phyloP scores from a whole-genome alignment of 176 grass and related monocot species.

The Eleusine indica region DNA sequence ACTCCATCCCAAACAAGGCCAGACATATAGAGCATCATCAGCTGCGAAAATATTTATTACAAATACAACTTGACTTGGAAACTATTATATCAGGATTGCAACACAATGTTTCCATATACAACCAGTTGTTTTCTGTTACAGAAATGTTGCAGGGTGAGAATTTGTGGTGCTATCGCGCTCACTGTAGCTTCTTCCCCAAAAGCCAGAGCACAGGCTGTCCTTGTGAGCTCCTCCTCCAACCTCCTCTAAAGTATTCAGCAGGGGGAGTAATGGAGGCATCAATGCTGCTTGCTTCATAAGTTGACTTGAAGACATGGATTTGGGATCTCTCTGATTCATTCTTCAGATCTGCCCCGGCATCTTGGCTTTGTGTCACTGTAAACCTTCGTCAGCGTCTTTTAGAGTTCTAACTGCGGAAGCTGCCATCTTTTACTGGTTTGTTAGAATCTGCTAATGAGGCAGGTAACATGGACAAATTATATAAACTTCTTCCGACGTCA shows the following conservation, averaged over 20 bases:
- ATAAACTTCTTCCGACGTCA: constrained; percentile 11
- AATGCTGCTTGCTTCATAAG: constrained; percentile 54
- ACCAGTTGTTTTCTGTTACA: neutral
- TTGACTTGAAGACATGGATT: constrained; percentile 53
- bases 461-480: constrained; percentile 6
- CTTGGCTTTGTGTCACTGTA: constrained; percentile 25
- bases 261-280: constrained; percentile 52
- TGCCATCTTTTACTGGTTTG: neutral
- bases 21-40: neutral
- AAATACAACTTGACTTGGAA: neutral
- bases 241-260: constrained; percentile 49
- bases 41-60: neutral
- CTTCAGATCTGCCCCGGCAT: constrained; percentile 31
- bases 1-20: neutral
- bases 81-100: neutral
- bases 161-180: constrained; percentile 9
- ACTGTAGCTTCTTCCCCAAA: constrained; percentile 9
- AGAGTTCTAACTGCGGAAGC: neutral
- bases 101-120: neutral
- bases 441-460: neutral
- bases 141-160: constrained; percentile 33
- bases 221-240: constrained; percentile 40
- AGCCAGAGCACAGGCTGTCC: constrained; percentile 45
- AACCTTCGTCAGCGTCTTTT: constrained; percentile 25
- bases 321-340: constrained; percentile 23